Conservation (phyloP, 1,139 yeast species). For the Meyerozyma smithsonii region DNA sequence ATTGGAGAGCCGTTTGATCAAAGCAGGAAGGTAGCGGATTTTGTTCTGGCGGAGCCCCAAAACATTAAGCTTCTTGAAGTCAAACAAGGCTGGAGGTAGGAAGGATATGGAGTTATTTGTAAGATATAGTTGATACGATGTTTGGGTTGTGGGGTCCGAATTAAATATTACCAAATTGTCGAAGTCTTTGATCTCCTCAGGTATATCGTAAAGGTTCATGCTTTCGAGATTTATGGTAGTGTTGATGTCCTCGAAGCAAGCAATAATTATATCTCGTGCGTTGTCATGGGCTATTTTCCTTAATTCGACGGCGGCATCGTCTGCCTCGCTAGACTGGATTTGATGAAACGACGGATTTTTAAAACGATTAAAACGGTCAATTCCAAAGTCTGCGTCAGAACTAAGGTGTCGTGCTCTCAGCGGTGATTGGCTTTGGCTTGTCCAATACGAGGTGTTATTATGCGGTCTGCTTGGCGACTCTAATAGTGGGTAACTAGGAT, state of each 20-base stretch:
- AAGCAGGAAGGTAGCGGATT: conserved; percentile 48
- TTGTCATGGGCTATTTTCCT: conserved; percentile 13
- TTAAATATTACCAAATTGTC: conserved; percentile 40
- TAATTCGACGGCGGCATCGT: conserved; percentile 9
- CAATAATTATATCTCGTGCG: conserved; percentile 32
- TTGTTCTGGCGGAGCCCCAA: conserved; percentile 50
- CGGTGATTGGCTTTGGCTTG: conserved; percentile 5
- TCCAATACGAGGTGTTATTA: background rate
- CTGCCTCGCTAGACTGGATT: conserved; percentile 27
- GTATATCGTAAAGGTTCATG: conserved; percentile 39
- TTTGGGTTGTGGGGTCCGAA: conserved; percentile 24
- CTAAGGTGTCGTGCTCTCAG: conserved; percentile 14
- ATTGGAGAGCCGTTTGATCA: conserved; percentile 37
- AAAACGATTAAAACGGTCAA: conserved; percentile 41
- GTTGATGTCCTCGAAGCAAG: conserved; percentile 36
- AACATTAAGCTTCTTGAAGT: conserved; percentile 47
- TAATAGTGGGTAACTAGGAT: background rate
- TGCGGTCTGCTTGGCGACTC: background rate
- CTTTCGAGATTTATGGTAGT: conserved; percentile 40
- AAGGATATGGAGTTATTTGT: conserved; percentile 45
- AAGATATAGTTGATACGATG: conserved; percentile 41
- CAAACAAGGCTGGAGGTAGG: conserved; percentile 50
- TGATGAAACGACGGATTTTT: conserved; percentile 23
- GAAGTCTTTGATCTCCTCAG: conserved; percentile 53
- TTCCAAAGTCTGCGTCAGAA: conserved; percentile 46